Base-by-base conservation (phyloP, 352 stramenopile genomes). In the Lagenidium sp. region DNA sequence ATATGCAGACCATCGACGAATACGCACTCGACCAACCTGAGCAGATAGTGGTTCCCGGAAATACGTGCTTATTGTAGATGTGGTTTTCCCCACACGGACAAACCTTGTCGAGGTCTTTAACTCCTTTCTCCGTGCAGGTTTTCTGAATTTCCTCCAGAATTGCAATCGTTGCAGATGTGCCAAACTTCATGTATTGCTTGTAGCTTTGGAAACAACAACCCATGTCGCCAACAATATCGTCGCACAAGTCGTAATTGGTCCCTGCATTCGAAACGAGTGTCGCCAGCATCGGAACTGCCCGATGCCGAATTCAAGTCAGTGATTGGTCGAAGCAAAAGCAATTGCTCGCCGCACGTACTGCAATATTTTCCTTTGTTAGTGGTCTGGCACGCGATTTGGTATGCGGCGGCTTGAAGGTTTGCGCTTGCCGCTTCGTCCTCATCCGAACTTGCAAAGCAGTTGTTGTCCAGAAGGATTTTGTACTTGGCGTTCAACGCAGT, bases 141-240 rank as follows among this genome's bases (percentile, higher is more conserved):
- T 73, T 51, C 35, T 86, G 63, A 1, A 70, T 60, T 11, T 68
- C 49, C 18, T 82, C 55, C 36, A 88, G 50, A 8, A 67, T 59
- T 10, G 44, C 46, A n/a, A 83, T 56, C 20, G 55, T 69, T 0
- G 61, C 64, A 0, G 59, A n/a, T 5, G 72, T 91, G 22, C 75
- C 75, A 10, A 78, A 47, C 44, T 74, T 31, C 58, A 87, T 81
- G 48, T 84, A 88, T 44, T 85, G 74, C 19, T 65, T 63, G 50
- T 88, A 91, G 40, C 73, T 91, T 55, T 91, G 75, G 47, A 88
- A 91, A 42, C 75, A 91, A 47, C 75, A 91, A 31, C 73, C 79
- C 40, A 91, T 50, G 25, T 76, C 46, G n/a, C 69, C 60, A 8
- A 85, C 72, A 21, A 91, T 85, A 31, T 88, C 76, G 10, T 54